Conservation (phyloP, 78 protist genomes). For the Dictyostelium discoideum region DNA sequence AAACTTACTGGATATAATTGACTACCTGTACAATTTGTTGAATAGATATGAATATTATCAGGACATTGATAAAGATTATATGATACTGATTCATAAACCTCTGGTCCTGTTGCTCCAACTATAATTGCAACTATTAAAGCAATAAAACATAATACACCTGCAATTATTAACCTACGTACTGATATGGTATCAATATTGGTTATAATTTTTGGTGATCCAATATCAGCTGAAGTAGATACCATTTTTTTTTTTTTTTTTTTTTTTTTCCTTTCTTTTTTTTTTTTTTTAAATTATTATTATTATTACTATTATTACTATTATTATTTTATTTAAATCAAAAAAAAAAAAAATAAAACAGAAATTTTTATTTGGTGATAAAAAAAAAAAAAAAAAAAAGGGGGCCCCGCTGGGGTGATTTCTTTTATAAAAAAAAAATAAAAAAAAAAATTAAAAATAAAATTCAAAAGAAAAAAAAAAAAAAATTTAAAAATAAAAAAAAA, state of each 20-base stretch:
- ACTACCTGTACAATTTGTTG: background rate
- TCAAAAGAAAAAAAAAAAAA: too few species aligned
- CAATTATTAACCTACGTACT: constrained; percentile 16
- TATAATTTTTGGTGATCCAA: constrained; percentile 2
- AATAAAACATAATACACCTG: constrained; percentile 7
- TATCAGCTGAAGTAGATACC: constrained; percentile 18
- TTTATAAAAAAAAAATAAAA: too few species aligned
- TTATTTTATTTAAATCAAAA: background rate
- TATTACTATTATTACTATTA: too few species aligned
- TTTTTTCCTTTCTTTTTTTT: background rate
- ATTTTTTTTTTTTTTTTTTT: background rate
- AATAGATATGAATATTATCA: constrained; percentile 18
- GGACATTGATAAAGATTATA: constrained; percentile 35
- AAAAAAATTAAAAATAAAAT: too few species aligned
- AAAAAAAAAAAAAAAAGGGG: background rate
- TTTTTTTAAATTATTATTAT: background rate
- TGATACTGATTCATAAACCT: constrained; percentile 11
- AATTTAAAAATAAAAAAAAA: too few species aligned
- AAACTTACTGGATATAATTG: constrained; percentile 25
- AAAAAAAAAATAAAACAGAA: background rate
- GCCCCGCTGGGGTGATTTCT: too few species aligned
- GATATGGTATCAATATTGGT: constrained; percentile 47
- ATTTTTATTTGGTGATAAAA: background rate
- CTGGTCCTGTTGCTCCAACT: constrained; percentile 70
- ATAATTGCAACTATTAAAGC: constrained; percentile 33